Evolutionary conservation across 1,139 yeast species (phyloP).

Genomic region (Sugiyamaella neomexicana): DNA sequence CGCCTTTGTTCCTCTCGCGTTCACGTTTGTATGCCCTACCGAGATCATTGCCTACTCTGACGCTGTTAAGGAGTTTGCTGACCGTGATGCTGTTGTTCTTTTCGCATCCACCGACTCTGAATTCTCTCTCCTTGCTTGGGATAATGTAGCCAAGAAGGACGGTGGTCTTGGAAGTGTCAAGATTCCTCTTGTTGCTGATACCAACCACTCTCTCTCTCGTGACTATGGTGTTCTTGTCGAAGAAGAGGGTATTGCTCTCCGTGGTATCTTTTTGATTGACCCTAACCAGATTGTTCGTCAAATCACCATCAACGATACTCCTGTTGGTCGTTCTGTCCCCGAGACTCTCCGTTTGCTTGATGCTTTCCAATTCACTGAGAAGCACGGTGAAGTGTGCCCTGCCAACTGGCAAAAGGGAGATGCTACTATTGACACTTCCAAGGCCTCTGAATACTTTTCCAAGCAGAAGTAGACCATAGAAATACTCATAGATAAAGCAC

Average conservation of each 20-base stretch:
- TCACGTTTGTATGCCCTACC: conserved; percentile 99
- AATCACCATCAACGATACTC: conserved; percentile 94
- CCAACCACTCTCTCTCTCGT: conserved; percentile 89
- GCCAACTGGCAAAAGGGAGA: conserved; percentile 99
- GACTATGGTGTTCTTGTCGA: conserved; percentile 97
- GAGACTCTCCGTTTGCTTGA: conserved; percentile 96
- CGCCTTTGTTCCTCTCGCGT: conserved; percentile 97
- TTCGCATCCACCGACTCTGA: conserved; percentile 98
- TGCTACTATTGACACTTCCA: conserved; percentile 82
- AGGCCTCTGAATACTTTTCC: conserved; percentile 77
- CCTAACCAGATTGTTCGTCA: conserved; percentile 94
- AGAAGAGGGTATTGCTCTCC: conserved; percentile 94
- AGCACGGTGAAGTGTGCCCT: conserved; percentile 98
- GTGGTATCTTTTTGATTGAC: conserved; percentile 97
- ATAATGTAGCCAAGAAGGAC: conserved; percentile 91
- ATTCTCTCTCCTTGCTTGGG: conserved; percentile 96
- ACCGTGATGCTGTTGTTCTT: conserved; percentile 82
- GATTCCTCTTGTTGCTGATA: conserved; percentile 94
- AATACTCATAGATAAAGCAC: neutral
- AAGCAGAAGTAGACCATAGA: conserved; percentile 22
- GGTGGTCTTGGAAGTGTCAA: conserved; percentile 97
- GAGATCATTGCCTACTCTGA: conserved; percentile 98
- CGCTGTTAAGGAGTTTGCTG: conserved; percentile 85
- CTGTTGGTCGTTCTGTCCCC: conserved; percentile 98
- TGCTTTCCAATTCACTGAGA: conserved; percentile 98